Evolutionary conservation across 2,329 filamentous ascomycete species (phyloP).

Genomic region (Ophiocordyceps robertsii): DNA sequence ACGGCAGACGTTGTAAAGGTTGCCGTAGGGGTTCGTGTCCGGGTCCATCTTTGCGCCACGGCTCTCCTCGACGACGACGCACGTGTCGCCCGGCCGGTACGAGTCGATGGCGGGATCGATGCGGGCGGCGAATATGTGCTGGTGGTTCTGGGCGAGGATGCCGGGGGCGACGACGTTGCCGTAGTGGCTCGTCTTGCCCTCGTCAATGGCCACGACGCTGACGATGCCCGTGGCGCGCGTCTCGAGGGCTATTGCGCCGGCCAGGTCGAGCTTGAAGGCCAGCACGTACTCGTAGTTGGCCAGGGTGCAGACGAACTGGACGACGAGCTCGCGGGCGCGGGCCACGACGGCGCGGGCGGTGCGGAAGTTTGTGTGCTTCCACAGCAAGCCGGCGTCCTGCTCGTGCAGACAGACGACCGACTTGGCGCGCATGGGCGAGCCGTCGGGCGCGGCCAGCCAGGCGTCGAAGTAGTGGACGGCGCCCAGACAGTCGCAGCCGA

Average conservation of each 20-base stretch:
- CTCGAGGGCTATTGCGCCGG: slow-evolving; percentile 47
- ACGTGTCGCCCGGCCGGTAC: slow-evolving; percentile 31
- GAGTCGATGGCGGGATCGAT: slow-evolving; percentile 51
- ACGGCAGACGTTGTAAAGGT: slow-evolving; percentile 42
- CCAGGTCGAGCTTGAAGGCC: slow-evolving; percentile 43
- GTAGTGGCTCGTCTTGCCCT: slow-evolving; percentile 34
- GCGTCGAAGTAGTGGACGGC: slow-evolving; percentile 52
- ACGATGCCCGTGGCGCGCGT: slow-evolving; percentile 54
- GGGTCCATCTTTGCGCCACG: slow-evolving; percentile 25
- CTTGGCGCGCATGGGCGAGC: slow-evolving; percentile 34
- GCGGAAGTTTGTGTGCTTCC: slow-evolving; percentile 61
- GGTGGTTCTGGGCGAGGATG: slow-evolving; percentile 54
- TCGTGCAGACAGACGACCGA: slow-evolving; percentile 58
- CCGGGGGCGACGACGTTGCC: slow-evolving; percentile 52
- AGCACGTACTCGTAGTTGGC: slow-evolving; percentile 57
- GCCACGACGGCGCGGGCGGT: slow-evolving; percentile 47
- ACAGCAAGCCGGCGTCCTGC: slow-evolving; percentile 55
- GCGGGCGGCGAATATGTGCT: slow-evolving; percentile 53
- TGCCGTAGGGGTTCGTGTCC: slow-evolving; percentile 46
- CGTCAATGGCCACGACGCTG: slow-evolving; percentile 45
- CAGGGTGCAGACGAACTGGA: slow-evolving; percentile 57
- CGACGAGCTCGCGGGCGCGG: slow-evolving; percentile 46
- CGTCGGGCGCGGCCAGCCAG: slow-evolving; percentile 37
- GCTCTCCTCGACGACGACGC: slow-evolving; percentile 28
- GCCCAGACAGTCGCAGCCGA: slow-evolving; percentile 60